phyloP scores from a whole-genome alignment of 495 filamentous ascomycete species.

The Neurospora sp. region DNA sequence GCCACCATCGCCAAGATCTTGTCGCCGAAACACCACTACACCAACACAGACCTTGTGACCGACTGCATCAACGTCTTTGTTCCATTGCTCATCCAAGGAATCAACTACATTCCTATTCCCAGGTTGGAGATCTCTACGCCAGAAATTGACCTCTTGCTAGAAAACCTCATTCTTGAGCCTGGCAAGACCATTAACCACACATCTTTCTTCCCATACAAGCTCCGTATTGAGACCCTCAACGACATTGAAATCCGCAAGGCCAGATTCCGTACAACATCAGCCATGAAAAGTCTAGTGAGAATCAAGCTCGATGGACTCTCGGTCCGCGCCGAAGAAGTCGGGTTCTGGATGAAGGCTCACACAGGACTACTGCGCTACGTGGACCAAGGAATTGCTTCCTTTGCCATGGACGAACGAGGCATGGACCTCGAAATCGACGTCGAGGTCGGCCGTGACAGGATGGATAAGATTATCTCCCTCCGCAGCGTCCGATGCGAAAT shows the following conservation, averaged over 20 bases:
- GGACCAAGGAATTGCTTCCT: slow-evolving; percentile 76
- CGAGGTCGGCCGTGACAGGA: slow-evolving; percentile 59
- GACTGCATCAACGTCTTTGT: slow-evolving; percentile 71
- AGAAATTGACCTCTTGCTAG: slow-evolving; percentile 72
- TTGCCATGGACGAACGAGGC: slow-evolving; percentile 74
- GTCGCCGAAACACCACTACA: slow-evolving; percentile 41
- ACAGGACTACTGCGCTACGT: slow-evolving; percentile 55
- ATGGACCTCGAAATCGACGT: slow-evolving; percentile 79
- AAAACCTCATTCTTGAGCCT: slow-evolving; percentile 85
- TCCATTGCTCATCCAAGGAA: slow-evolving; percentile 59
- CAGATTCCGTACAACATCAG: slow-evolving; percentile 57
- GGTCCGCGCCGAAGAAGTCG: slow-evolving; percentile 72
- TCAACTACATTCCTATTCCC: slow-evolving; percentile 83
- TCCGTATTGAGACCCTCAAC: slow-evolving; percentile 73
- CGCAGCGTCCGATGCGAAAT: slow-evolving; percentile 65
- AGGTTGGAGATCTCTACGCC: slow-evolving; percentile 77
- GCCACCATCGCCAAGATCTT: slow-evolving; percentile 55
- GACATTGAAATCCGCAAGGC: slow-evolving; percentile 77
- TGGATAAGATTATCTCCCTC: slow-evolving; percentile 75
- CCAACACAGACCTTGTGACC: slow-evolving; percentile 59
- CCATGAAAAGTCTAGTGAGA: slow-evolving; percentile 58
- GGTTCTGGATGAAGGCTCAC: slow-evolving; percentile 62
- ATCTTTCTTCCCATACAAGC: slow-evolving; percentile 79
- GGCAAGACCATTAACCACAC: slow-evolving; percentile 74
- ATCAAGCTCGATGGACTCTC: slow-evolving; percentile 72